Evolutionary conservation across 2,329 filamentous ascomycete species (phyloP).

Genomic region (Epichloe coenophiala): DNA sequence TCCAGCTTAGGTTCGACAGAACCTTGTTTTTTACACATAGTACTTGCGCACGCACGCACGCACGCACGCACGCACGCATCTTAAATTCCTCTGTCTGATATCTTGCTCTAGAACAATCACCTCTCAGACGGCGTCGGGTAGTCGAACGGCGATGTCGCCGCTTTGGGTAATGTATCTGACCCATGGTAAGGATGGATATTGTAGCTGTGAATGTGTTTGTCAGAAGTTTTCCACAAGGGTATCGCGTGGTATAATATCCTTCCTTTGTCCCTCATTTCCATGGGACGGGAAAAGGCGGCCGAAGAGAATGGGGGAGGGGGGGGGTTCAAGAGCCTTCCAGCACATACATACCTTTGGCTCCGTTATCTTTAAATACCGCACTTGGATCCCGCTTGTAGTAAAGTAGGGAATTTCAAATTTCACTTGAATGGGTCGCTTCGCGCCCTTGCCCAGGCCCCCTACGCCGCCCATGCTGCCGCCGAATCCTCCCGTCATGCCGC

Average conservation of each 20-base stretch:
- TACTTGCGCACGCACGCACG: too few species aligned
- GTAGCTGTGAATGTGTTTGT: conserved; percentile 32
- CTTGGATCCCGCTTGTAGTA: conserved; percentile 97
- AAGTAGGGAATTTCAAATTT: conserved; percentile 99
- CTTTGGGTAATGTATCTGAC: conserved; percentile 98
- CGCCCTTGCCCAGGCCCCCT: conserved; percentile 59
- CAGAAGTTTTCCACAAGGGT: too few species aligned
- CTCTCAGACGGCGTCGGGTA: conserved; percentile 67
- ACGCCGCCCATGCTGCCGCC: conserved; percentile 94
- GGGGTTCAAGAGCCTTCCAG: not conserved
- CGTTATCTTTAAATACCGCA: conserved; percentile 96
- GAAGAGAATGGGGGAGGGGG: not conserved
- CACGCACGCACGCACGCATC: too few species aligned
- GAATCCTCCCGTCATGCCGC: conserved; percentile 95
- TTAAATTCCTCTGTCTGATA: too few species aligned
- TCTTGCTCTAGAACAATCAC: too few species aligned
- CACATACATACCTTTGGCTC: conserved; percentile 80
- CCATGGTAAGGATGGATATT: conserved; percentile 95
- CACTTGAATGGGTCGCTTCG: conserved; percentile 91
- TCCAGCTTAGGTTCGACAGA: too few species aligned
- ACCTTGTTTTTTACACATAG: too few species aligned
- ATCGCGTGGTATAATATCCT: too few species aligned
- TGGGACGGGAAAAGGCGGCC: not conserved
- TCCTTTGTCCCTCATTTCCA: conserved; percentile 1
- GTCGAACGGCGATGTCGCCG: conserved; percentile 84